Percentiles rank a stretch among this genome's conserved stretches.
phyloP scores from a whole-genome alignment of 2,329 filamentous ascomycete species.

The Biscogniauxia marginata region DNA sequence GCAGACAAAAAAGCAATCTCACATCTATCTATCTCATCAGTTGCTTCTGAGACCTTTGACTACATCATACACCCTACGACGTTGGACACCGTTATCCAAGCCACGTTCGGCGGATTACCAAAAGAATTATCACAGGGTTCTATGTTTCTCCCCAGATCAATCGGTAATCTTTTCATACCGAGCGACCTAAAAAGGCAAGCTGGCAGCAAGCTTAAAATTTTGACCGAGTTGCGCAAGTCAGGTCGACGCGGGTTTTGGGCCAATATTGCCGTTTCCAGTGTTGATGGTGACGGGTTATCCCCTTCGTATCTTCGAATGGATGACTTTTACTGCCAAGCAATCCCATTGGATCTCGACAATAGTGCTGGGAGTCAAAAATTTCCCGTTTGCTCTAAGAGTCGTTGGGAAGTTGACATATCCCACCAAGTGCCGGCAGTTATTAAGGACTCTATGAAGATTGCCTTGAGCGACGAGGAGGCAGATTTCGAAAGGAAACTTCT shows the following conservation, averaged over 20 bases:
- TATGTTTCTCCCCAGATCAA: slow-evolving; percentile 1
- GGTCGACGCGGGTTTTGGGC: background rate
- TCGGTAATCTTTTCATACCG: slow-evolving; percentile 1
- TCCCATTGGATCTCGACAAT: background rate
- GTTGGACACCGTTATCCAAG: slow-evolving; percentile 23
- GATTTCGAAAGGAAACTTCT: slow-evolving; percentile 1
- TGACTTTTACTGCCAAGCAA: slow-evolving; percentile 1
- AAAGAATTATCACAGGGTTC: background rate
- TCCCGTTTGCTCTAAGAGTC: too few relatives aligned
- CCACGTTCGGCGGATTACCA: slow-evolving; percentile 1
- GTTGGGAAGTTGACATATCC: slow-evolving; percentile 5
- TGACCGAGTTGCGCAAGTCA: background rate
- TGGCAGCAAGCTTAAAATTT: background rate
- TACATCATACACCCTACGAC: slow-evolving; percentile 24
- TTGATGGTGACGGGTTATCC: background rate
- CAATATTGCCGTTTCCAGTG: background rate
- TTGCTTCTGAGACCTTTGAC: slow-evolving; percentile 18
- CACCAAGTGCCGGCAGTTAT: background rate
- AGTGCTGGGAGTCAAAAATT: background rate
- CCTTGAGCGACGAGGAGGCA: background rate
- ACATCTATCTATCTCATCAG: slow-evolving; percentile 19
- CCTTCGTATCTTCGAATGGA: slow-evolving; percentile 1
- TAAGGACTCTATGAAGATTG: background rate
- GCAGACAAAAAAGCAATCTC: slow-evolving; percentile 16
- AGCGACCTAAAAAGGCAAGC: background rate